Evolutionary conservation across 1,139 yeast genomes (phyloP).

Genomic region (Debaryomyces udenii): DNA sequence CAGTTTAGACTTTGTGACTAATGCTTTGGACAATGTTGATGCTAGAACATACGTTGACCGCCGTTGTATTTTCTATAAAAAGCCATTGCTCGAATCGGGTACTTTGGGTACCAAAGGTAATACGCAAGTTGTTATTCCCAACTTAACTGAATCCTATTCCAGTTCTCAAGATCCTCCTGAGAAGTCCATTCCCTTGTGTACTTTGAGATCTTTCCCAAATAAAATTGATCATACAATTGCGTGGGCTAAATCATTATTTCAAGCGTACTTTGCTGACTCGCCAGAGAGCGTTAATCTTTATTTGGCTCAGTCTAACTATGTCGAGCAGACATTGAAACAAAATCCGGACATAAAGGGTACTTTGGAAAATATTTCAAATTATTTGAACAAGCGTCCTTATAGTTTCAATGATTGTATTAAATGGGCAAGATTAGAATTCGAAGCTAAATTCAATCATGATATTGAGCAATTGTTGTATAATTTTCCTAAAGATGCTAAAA

Average conservation of each 20-base stretch:
- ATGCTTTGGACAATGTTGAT: constrained; percentile 95
- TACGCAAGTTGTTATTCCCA: constrained; percentile 94
- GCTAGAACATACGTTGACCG: constrained; percentile 98
- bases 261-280: constrained; percentile 87
- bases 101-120: constrained; percentile 98
- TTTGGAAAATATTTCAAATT: constrained; percentile 72
- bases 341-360: constrained; percentile 90
- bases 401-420: constrained; percentile 90
- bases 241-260: constrained; percentile 96
- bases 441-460: constrained; percentile 79
- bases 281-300: constrained; percentile 93
- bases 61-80: constrained; percentile 90
- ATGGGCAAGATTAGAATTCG: constrained; percentile 95
- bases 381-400: constrained; percentile 79
- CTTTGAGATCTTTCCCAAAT: constrained; percentile 95
- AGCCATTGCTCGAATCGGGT: constrained; percentile 93
- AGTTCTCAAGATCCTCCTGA: constrained; percentile 99
- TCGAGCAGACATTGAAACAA: constrained; percentile 87
- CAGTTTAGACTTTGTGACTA: constrained; percentile 81
- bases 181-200: constrained; percentile 94
- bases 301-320: constrained; percentile 88
- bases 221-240: constrained; percentile 98
- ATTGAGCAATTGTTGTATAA: constrained; percentile 87
- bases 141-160: constrained; percentile 90
- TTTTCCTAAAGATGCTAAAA: constrained; percentile 91